Conservation (phyloP, 2,329 filamentous ascomycete genomes). For the Fusarium sublunatum region DNA sequence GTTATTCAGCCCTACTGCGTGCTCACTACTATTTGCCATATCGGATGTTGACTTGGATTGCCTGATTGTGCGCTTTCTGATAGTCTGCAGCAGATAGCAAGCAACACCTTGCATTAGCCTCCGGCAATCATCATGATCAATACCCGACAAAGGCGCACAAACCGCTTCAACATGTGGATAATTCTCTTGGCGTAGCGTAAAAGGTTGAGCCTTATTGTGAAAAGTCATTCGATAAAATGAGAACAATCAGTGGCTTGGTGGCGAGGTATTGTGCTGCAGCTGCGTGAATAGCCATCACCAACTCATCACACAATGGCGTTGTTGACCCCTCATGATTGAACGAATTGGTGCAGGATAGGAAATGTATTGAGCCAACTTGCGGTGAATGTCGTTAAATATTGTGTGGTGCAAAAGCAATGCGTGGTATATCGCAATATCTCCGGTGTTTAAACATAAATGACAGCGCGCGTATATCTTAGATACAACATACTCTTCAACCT, state of each 20-base stretch:
- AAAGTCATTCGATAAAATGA: background rate
- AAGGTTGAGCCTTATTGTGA: background rate
- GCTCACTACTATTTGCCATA: background rate
- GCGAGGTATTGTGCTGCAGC: constrained; percentile 12
- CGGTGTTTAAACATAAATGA: constrained; percentile 16
- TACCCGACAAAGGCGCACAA: constrained; percentile 18
- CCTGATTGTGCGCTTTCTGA: background rate
- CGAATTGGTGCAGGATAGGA: constrained; percentile 5
- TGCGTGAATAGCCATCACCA: constrained; percentile 8
- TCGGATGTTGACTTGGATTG: background rate
- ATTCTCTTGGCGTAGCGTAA: background rate
- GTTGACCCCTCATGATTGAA: constrained; percentile 9
- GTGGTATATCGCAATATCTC: background rate
- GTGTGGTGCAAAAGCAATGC: background rate
- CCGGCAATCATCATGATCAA: background rate
- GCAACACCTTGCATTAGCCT: background rate
- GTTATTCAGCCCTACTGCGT: background rate
- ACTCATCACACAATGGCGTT: constrained; percentile 27
- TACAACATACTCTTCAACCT: background rate
- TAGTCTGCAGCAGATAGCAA: background rate
- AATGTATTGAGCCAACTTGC: constrained; percentile 7
- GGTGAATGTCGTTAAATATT: background rate
- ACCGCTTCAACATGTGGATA: background rate
- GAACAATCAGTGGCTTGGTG: constrained; percentile 17
- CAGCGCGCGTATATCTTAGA: background rate